These are phyloP conservation scores for Apiotrichum sp. DNA, from an alignment of 1,284 basidiomycete genomes.

Conservation along the genomic window DNA sequence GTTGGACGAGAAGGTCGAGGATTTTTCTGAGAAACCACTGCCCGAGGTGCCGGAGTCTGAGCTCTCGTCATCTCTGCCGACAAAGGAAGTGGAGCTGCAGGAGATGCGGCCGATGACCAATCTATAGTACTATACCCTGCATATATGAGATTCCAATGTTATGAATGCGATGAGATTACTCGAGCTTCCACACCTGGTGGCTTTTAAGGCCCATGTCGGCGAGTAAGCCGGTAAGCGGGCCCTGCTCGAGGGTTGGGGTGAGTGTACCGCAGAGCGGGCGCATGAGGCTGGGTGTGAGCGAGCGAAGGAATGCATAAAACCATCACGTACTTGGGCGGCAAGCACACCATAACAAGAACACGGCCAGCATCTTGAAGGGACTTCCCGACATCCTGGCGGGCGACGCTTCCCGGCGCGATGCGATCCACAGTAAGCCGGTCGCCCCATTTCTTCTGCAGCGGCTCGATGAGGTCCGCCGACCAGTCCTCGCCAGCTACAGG, in stretches of 20 bases:
- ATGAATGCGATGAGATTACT: constrained; percentile 15
- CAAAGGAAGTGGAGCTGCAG: constrained; percentile 4
- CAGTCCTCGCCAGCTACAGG: constrained; percentile 15
- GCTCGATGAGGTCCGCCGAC: constrained; percentile 14
- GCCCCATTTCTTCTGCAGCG: constrained; percentile 22
- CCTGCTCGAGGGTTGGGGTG: constrained; percentile 35
- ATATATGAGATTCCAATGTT: constrained; percentile 2
- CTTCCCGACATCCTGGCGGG: neutral
- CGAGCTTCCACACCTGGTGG: constrained; percentile 39
- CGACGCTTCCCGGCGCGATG: constrained; percentile 6
- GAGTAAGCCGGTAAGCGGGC: constrained; percentile 33
- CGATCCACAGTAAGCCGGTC: constrained; percentile 14
- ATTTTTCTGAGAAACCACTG: constrained; percentile 8
- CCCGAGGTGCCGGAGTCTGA: neutral
- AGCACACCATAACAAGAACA: constrained; percentile 37
- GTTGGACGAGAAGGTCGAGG: constrained; percentile 11
- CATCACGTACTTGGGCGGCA: constrained; percentile 32
- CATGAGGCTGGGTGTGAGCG: constrained; percentile 26
- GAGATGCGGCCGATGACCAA: neutral
- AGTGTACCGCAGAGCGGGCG: constrained; percentile 36
- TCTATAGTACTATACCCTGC: constrained; percentile 6
- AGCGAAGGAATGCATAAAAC: neutral
- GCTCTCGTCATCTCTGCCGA: neutral
- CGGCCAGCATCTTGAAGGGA: constrained; percentile 10
- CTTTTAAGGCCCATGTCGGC: constrained; percentile 30